Conservation (phyloP, 2,329 filamentous ascomycete genomes). For the Paraphaeosphaeria minitans region DNA sequence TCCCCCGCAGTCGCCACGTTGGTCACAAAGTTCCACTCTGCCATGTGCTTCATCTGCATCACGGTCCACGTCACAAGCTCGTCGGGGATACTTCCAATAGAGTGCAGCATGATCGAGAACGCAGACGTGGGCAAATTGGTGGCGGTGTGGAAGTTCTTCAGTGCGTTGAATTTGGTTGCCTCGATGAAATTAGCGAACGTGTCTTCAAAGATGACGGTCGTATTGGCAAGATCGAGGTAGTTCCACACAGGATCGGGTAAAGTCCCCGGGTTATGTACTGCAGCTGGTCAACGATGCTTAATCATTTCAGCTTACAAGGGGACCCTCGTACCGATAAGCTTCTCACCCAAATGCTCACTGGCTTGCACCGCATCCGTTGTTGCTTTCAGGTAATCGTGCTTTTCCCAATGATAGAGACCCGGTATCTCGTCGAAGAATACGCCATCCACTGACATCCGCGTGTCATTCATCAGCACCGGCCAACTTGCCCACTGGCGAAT, state of each 20-base stretch:
- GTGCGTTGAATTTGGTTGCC: conserved; percentile 20
- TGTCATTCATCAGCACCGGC: conserved; percentile 40
- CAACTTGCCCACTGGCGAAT: conserved; percentile 54
- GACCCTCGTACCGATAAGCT: conserved; percentile 19
- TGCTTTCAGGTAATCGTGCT: conserved; percentile 22
- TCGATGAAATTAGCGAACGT: conserved; percentile 25
- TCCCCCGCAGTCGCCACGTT: conserved; percentile 19
- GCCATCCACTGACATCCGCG: conserved; percentile 50
- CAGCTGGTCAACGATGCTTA: neutral
- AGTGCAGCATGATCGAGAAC: conserved; percentile 28
- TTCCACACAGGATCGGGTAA: conserved; percentile 26
- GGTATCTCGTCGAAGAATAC: conserved; percentile 55
- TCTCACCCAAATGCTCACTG: conserved; percentile 20
- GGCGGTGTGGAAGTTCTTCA: conserved; percentile 16
- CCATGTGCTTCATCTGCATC: conserved; percentile 23
- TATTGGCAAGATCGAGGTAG: conserved; percentile 29
- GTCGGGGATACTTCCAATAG: conserved; percentile 23
- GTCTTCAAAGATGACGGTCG: conserved; percentile 32
- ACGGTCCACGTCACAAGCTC: conserved; percentile 25
- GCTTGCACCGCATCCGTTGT: conserved; percentile 18
- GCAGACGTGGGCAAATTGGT: conserved; percentile 16
- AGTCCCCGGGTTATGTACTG: conserved; percentile 25
- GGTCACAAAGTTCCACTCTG: conserved; percentile 22
- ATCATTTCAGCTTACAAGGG: neutral
- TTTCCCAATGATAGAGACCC: conserved; percentile 24